Conservation (phyloP, 1,284 basidiomycete species). For the Trichosporon asahii region DNA sequence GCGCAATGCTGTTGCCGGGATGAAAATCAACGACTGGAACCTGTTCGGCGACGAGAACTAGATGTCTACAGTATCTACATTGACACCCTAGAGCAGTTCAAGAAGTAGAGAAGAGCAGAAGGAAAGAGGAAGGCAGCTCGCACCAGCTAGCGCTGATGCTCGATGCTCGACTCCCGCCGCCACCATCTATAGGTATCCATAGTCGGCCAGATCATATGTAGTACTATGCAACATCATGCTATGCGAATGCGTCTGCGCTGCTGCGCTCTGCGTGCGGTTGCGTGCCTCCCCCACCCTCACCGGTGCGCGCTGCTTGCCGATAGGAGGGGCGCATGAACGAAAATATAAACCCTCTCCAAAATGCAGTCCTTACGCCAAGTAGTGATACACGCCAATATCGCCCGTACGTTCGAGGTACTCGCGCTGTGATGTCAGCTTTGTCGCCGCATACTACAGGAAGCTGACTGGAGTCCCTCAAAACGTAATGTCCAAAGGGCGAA, state of each 20-base stretch:
- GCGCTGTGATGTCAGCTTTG: conserved; percentile 31
- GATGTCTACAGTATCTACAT: too few relatives aligned
- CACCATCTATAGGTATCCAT: conserved; percentile 1
- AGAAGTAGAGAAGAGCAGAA: not conserved
- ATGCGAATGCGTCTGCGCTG: not conserved
- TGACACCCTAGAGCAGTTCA: too few relatives aligned
- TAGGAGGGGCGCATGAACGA: not conserved
- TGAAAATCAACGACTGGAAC: conserved; percentile 64
- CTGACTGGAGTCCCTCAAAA: too few relatives aligned
- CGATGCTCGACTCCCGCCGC: too few relatives aligned
- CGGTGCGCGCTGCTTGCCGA: not conserved
- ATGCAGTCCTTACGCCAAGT: conserved; percentile 43
- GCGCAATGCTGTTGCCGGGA: conserved; percentile 7
- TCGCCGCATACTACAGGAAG: too few relatives aligned
- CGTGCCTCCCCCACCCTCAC: not conserved
- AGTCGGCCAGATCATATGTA: not conserved
- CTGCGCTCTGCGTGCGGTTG: too few relatives aligned
- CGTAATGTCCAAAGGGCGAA: too few relatives aligned
- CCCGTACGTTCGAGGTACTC: conserved; percentile 49
- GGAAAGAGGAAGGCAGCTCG: not conserved
- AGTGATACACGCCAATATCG: conserved; percentile 48
- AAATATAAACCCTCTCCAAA: not conserved
- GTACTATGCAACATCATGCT: conserved; percentile 11
- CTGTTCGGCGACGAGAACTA: conserved; percentile 59
- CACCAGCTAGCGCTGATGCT: too few relatives aligned